phyloP scores from a whole-genome alignment of 2,329 filamentous ascomycete genomes.

The Laburnicola sp. region DNA sequence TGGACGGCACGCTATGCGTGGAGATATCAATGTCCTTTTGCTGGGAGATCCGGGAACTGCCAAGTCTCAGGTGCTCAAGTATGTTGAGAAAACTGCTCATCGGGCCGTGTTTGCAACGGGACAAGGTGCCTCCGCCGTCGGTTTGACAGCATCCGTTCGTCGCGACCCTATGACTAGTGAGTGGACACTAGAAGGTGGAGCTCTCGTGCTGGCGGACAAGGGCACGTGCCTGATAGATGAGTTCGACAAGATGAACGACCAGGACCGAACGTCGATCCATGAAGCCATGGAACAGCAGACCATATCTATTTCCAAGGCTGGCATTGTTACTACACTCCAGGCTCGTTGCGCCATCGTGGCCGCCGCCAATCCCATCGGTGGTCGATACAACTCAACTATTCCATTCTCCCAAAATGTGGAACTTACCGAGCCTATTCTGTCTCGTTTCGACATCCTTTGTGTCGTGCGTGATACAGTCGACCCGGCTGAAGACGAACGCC shows the following conservation, averaged over 20 bases:
- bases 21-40: conserved; percentile 96
- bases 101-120: conserved; percentile 96
- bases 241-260: conserved; percentile 99
- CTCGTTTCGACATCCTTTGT: conserved; percentile 95
- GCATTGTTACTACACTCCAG: conserved; percentile 95
- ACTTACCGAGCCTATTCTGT: conserved; percentile 93
- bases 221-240: conserved; percentile 97
- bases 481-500: conserved; percentile 84
- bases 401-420: conserved; percentile 97
- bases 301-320: conserved; percentile 97
- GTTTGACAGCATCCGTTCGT: conserved; percentile 94
- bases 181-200: conserved; percentile 96
- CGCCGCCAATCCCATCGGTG: conserved; percentile 93
- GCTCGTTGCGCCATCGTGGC: conserved; percentile 95
- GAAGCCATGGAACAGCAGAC: conserved; percentile 99
- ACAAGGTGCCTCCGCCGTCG: conserved; percentile 94
- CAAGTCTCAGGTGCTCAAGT: conserved; percentile 97
- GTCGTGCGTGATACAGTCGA: conserved; percentile 96
- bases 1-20: conserved; percentile 86
- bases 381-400: conserved; percentile 93
- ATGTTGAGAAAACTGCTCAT: conserved; percentile 95
- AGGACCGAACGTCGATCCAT: conserved; percentile 96
- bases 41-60: conserved; percentile 97
- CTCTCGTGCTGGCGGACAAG: conserved; percentile 89
- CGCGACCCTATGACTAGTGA: conserved; percentile 93